Evolutionary conservation across 495 filamentous ascomycete species (phyloP).

Genomic region (Penicillium waksmanii): DNA sequence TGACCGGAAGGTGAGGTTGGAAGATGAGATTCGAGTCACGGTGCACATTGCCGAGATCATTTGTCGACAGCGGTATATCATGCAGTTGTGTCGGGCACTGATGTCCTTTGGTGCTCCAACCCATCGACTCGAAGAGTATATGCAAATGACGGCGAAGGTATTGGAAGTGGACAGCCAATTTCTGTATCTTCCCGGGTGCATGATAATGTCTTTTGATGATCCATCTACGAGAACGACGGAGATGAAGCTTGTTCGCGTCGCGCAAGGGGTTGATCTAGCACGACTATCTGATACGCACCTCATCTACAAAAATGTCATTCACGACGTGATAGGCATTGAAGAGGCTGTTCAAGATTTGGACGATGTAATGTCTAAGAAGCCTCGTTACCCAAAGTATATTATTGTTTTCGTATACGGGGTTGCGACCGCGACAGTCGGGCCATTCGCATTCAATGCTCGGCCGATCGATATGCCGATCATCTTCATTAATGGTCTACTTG

Average conservation of each 20-base stretch:
- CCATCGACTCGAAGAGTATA: constrained; percentile 76
- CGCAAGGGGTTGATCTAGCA: constrained; percentile 79
- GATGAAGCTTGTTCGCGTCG: constrained; percentile 77
- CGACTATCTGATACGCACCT: constrained; percentile 80
- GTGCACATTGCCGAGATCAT: constrained; percentile 83
- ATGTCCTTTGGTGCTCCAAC: constrained; percentile 81
- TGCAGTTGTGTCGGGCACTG: constrained; percentile 79
- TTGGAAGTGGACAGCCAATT: constrained; percentile 88
- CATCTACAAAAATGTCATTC: constrained; percentile 89
- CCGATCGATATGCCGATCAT: constrained; percentile 84
- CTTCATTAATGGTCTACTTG: constrained; percentile 80
- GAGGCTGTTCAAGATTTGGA: constrained; percentile 74
- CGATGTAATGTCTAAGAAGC: constrained; percentile 63
- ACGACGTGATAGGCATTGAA: constrained; percentile 81
- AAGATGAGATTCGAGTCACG: constrained; percentile 75
- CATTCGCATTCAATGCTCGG: constrained; percentile 84
- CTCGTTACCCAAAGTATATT: constrained; percentile 66
- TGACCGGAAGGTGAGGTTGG: constrained; percentile 27
- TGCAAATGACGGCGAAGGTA: constrained; percentile 84
- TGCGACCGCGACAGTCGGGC: constrained; percentile 74
- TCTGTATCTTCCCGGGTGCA: constrained; percentile 86
- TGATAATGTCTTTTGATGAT: constrained; percentile 94
- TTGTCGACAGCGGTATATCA: constrained; percentile 78
- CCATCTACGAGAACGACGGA: constrained; percentile 83
- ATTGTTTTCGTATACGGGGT: constrained; percentile 77